A percentile compares a stretch with the other conserved stretches of the same genome.
phyloP scores from a whole-genome alignment of 2,329 filamentous ascomycete species.

The Neonectria faginata region DNA sequence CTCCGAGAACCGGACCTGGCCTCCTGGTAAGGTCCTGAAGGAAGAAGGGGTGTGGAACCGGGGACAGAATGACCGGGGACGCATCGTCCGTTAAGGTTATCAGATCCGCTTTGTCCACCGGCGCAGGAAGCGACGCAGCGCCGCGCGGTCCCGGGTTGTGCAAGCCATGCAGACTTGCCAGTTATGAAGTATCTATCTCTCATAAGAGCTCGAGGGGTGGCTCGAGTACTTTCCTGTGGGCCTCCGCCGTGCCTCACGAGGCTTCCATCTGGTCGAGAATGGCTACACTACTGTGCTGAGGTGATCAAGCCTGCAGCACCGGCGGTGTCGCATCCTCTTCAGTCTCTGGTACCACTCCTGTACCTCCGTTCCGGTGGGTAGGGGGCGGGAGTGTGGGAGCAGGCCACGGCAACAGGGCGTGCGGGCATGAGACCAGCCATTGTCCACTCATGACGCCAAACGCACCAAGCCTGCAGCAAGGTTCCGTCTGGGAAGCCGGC shows the following conservation, averaged over 20 bases:
- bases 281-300: conserved; percentile 13
- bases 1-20: conserved; percentile 20
- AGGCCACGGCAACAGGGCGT: conserved; percentile 2
- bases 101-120: conserved; percentile 39
- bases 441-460: conserved; percentile 6
- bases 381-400: conserved; percentile 17
- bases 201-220: conserved; percentile 5
- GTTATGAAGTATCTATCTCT: neutral
- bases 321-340: conserved; percentile 1
- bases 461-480: conserved; percentile 5
- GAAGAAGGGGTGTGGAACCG: neutral
- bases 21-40: neutral
- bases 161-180: conserved; percentile 19
- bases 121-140: conserved; percentile 23
- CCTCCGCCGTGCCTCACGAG: neutral
- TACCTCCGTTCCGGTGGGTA: conserved; percentile 10
- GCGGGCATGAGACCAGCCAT: conserved; percentile 9
- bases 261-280: neutral
- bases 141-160: conserved; percentile 23
- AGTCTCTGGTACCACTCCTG: conserved; percentile 3
- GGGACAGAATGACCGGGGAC: conserved; percentile 18
- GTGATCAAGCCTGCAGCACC: conserved; percentile 12
- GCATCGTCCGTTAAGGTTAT: conserved; percentile 37
- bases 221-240: neutral
- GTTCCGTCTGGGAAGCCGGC: neutral